Evolutionary conservation across 106 monocot genomes (phyloP).

Genomic region (Amphibolis antarctica): DNA sequence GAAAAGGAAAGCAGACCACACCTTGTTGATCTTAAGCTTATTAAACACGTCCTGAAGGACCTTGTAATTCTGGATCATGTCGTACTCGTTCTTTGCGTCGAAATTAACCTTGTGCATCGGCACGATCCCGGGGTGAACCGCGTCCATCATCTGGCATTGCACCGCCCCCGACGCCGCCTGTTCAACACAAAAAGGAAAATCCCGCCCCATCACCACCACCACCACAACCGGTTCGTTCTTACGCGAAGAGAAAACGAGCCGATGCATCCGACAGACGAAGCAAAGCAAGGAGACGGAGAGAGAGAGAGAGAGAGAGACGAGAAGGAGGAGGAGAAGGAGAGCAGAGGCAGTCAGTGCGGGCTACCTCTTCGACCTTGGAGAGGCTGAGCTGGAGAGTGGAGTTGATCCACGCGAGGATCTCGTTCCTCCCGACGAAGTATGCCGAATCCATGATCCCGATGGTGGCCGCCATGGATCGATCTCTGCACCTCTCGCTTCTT

Average conservation of each 20-base stretch:
- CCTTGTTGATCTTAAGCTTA: conserved; percentile 99
- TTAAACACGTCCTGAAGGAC: conserved; percentile 97
- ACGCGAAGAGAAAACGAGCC: neutral
- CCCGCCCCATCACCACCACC: no score
- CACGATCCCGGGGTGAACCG: conserved; percentile 78
- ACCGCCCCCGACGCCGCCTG: conserved; percentile 93
- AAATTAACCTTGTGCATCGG: conserved; percentile 99
- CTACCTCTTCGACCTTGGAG: conserved; percentile 93
- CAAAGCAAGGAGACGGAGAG: no score
- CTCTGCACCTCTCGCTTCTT: no score
- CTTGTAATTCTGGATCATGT: conserved; percentile 99
- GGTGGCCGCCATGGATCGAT: conserved; percentile 44
- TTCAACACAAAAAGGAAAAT: no score
- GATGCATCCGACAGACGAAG: neutral
- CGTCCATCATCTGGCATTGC: conserved; percentile 96
- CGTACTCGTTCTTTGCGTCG: conserved; percentile 95
- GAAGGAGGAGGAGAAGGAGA: no score
- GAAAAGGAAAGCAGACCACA: no score
- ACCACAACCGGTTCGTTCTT: no score
- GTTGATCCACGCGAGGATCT: conserved; percentile 97
- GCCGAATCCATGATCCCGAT: conserved; percentile 97
- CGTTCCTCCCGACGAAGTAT: conserved; percentile 83
- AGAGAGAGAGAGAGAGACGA: no score
- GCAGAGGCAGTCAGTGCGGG: neutral
- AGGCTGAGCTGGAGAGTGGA: conserved; percentile 90